These are phyloP conservation scores for Vitis cinerea DNA, from an alignment of 164 flowering plant species.

Conservation along the genomic window DNA sequence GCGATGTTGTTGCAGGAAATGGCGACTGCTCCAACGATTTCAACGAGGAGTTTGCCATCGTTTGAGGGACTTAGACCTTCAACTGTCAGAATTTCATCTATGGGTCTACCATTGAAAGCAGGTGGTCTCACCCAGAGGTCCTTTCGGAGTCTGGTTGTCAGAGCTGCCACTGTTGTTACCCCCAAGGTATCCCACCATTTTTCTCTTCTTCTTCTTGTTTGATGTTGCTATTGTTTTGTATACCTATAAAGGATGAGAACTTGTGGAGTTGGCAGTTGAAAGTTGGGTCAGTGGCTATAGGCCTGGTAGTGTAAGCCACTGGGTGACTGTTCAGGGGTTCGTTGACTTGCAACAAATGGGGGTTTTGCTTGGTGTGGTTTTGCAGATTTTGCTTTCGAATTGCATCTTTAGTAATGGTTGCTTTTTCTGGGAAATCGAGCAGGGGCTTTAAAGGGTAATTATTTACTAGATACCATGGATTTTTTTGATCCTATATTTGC, in stretches of 20 bases:
- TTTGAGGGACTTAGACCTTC: constrained; percentile 50
- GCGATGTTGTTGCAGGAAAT: constrained; percentile 20
- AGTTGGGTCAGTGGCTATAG: neutral
- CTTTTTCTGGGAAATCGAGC: too few relatives aligned
- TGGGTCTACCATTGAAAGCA: constrained; percentile 18
- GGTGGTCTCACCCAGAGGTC: constrained; percentile 33
- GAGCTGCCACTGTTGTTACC: constrained; percentile 79
- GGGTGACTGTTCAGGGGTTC: too few relatives aligned
- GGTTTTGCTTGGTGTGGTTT: too few relatives aligned
- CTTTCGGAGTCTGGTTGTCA: constrained; percentile 53
- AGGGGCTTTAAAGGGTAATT: too few relatives aligned
- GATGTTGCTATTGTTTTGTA: neutral
- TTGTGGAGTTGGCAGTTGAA: too few relatives aligned
- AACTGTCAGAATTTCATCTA: constrained; percentile 27
- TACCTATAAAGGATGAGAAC: too few relatives aligned
- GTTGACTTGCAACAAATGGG: too few relatives aligned
- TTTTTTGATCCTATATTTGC: too few relatives aligned
- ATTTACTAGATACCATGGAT: too few relatives aligned
- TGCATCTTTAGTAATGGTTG: too few relatives aligned
- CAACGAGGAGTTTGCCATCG: constrained; percentile 39
- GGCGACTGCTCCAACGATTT: constrained; percentile 44
- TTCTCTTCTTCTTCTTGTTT: neutral
- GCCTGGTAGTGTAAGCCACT: neutral
- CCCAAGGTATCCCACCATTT: constrained; percentile 59
- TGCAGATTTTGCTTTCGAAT: too few relatives aligned